Base-by-base conservation (phyloP, 441 rosid species). In the Jatropha podagrica region DNA sequence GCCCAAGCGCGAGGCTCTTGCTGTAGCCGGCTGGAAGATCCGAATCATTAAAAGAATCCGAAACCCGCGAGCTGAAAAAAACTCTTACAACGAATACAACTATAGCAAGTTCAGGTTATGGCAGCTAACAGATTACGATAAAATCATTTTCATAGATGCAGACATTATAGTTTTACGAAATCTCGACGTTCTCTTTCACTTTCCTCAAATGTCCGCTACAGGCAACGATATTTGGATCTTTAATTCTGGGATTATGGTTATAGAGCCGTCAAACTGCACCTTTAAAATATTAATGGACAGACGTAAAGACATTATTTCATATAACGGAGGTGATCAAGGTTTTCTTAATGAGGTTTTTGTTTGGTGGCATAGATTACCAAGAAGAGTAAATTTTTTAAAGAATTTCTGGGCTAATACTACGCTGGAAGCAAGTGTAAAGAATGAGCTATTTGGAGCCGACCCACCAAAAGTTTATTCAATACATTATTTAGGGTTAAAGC, bases 321-420 rank as follows among this genome's bases (percentile, higher is more conserved):
- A 95, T 80, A 95, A 95, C 44, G 99, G 99, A 0, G 99, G 99
- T 2, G 98, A 95, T 84, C 99, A 95, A 75, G 97, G 97, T 26
- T 95, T 87, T 60, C 86, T 95, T 6, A 95, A 95, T 73, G 96
- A 93, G 79, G 81, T 93, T 26, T 93, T 86, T 69, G 95, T 91
- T 48, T 93, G 95, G 97, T 93, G 97, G 98, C 97, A 95, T 56
- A 84, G 99, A 27, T 80, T 95, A 9, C 97, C 99, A 3, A 74
- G 95, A 27, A 81, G 99, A 73, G 87, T 93, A 59, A 95, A 95
- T 73, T 95, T 81, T 75, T 79, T 93, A 41, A 93, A 95, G 86
- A 95, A 93, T 80, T 95, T 90, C 37, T 95, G 98, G 97, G 80
- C 99, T 23, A 95, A 95, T 84, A 87, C 91, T 7, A 86, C 90